phyloP scores from a whole-genome alignment of 805 yeast species.

The Candida ortonii region DNA sequence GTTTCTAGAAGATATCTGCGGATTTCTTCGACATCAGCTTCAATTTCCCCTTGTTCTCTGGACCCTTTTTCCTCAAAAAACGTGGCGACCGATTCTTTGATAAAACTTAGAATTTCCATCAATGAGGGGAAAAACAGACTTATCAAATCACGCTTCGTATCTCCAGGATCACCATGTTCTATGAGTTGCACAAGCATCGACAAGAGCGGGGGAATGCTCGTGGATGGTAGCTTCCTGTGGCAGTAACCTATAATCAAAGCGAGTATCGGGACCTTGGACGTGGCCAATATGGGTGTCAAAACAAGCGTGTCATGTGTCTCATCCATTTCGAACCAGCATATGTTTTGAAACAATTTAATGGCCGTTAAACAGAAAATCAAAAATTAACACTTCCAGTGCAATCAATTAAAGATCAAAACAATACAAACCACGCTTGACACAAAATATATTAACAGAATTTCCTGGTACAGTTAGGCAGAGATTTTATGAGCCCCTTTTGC shows the following conservation, averaged over 20 bases:
- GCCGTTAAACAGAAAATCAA: too few species aligned
- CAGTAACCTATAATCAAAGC: slow-evolving; percentile 48
- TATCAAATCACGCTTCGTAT: slow-evolving; percentile 14
- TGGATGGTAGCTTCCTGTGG: slow-evolving; percentile 37
- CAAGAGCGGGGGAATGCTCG: slow-evolving; percentile 38
- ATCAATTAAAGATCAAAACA: too few species aligned
- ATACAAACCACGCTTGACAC: too few species aligned
- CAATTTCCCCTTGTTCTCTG: slow-evolving; percentile 7
- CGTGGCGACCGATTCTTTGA: slow-evolving; percentile 16
- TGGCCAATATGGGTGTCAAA: slow-evolving; percentile 44
- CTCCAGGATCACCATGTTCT: slow-evolving; percentile 24
- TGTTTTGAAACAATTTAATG: too few species aligned
- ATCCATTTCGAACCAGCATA: slow-evolving; percentile 11
- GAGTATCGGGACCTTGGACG: slow-evolving; percentile 52
- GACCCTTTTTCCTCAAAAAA: slow-evolving; percentile 7
- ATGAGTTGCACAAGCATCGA: slow-evolving; percentile 43
- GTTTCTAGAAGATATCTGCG: slow-evolving; percentile 34
- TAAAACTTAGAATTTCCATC: slow-evolving; percentile 16
- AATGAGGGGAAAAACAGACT: slow-evolving; percentile 27
- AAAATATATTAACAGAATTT: too few species aligned
- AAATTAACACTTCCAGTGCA: too few species aligned
- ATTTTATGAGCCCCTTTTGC: too few species aligned
- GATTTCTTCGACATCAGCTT: slow-evolving; percentile 28
- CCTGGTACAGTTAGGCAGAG: too few species aligned
- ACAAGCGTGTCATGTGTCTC: slow-evolving; percentile 15